These are phyloP conservation scores for Pichia phayaonensis DNA, from an alignment of 805 yeast species.

Conservation along the genomic window DNA sequence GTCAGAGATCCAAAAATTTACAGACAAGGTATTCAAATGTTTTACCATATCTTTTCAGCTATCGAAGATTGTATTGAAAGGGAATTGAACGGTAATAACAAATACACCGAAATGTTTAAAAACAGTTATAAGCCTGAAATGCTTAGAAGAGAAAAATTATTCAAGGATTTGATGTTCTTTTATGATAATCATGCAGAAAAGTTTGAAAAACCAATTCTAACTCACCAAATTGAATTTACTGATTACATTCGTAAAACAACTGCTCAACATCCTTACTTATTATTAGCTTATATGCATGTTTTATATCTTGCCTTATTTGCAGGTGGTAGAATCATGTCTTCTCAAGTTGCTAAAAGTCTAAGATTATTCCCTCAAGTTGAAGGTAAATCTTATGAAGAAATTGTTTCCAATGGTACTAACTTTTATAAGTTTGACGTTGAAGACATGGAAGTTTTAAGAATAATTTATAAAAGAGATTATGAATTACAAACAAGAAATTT, in stretches of 20 bases:
- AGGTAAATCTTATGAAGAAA: conserved; percentile 58
- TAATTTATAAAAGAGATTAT: conserved; percentile 64
- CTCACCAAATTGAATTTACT: conserved; percentile 54
- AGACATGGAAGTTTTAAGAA: conserved; percentile 58
- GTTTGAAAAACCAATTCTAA: conserved; percentile 49
- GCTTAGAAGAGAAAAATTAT: conserved; percentile 50
- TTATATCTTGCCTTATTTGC: conserved; percentile 82
- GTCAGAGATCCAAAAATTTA: conserved; percentile 67
- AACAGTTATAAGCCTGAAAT: conserved; percentile 66
- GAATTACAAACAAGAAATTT: conserved; percentile 67
- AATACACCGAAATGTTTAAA: conserved; percentile 41
- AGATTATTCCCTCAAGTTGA: conserved; percentile 71
- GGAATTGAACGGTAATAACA: conserved; percentile 35
- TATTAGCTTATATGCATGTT: conserved; percentile 78
- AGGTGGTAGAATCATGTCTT: conserved; percentile 70
- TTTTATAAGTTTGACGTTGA: conserved; percentile 60
- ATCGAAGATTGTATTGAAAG: conserved; percentile 45
- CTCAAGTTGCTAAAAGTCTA: conserved; percentile 55
- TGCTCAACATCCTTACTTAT: conserved; percentile 55
- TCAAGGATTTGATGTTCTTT: conserved; percentile 59
- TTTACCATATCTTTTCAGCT: conserved; percentile 60
- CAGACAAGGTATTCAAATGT: conserved; percentile 73
- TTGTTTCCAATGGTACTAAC: conserved; percentile 56
- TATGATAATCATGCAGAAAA: conserved; percentile 49
- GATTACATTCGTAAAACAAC: conserved; percentile 51